A percentile compares a stretch with the other conserved stretches of the same genome.
These are phyloP conservation scores for Aspergillus chevalieri DNA, from an alignment of 2,329 filamentous ascomycete genomes.

Conservation along the genomic window DNA sequence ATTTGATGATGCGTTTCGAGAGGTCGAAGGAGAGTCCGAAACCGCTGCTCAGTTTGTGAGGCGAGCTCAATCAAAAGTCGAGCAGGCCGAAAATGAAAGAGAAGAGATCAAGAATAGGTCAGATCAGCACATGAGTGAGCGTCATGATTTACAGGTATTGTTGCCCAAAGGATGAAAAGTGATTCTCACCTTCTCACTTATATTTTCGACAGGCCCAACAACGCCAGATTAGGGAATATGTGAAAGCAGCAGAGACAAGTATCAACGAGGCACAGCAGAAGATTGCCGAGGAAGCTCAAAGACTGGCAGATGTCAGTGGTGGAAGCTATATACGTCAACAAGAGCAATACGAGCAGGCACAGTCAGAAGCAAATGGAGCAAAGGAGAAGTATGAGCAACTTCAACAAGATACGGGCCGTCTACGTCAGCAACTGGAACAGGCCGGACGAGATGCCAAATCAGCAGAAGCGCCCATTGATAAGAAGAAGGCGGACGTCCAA, in stretches of 20 bases:
- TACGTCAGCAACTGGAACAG: slow-evolving; percentile 31
- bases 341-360: slow-evolving; percentile 54
- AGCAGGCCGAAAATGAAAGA: slow-evolving; percentile 43
- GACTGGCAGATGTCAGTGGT: slow-evolving; percentile 63
- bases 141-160: slow-evolving; percentile 48
- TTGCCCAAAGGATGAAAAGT: not conserved
- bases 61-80: slow-evolving; percentile 39
- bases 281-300: slow-evolving; percentile 45
- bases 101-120: slow-evolving; percentile 46
- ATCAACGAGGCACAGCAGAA: slow-evolving; percentile 40
- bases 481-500: slow-evolving; percentile 51
- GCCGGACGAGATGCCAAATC: slow-evolving; percentile 28
- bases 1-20: slow-evolving; percentile 45
- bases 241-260: slow-evolving; percentile 48
- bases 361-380: slow-evolving; percentile 45
- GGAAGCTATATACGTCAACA: slow-evolving; percentile 60
- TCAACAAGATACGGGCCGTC: slow-evolving; percentile 22
- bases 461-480: slow-evolving; percentile 18
- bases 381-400: slow-evolving; percentile 39
- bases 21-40: slow-evolving; percentile 31
- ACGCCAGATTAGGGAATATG: slow-evolving; percentile 55
- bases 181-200: slow-evolving; percentile 6
- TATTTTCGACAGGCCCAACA: slow-evolving; percentile 54
- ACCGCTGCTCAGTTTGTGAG: slow-evolving; percentile 39
- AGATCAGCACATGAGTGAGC: slow-evolving; percentile 48